A percentile compares a stretch with the other conserved stretches of the same genome.
Conservation (phyloP, 2,329 filamentous ascomycete genomes). For the Cladosporium phlei region DNA sequence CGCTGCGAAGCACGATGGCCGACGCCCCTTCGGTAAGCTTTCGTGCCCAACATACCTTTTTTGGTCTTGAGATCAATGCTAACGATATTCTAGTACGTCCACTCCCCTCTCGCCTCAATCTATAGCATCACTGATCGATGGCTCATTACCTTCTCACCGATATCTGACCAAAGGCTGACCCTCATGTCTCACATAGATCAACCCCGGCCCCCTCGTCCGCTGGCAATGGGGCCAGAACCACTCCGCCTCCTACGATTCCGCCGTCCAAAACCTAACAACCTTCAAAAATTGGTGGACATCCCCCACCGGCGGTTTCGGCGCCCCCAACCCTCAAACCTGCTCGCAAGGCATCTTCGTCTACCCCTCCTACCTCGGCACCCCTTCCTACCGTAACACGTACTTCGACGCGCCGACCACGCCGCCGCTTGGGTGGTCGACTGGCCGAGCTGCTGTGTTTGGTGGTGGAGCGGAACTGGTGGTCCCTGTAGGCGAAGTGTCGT, state of each 20-base stretch:
- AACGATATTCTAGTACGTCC: too few species aligned
- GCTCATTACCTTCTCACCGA: too few species aligned
- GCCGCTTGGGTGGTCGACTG: too few species aligned
- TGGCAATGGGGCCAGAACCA: conserved; percentile 45
- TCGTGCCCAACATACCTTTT: conserved; percentile 45
- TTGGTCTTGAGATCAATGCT: too few species aligned
- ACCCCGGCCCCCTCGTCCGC: conserved; percentile 45
- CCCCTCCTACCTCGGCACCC: conserved; percentile 35
- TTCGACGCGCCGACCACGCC: conserved; percentile 44
- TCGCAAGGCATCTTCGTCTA: conserved; percentile 49
- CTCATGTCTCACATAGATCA: too few species aligned
- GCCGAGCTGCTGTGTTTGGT: conserved; percentile 42
- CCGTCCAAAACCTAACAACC: conserved; percentile 46
- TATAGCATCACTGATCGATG: too few species aligned
- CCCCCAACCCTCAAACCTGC: conserved; percentile 41
- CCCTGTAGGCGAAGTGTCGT: conserved; percentile 38
- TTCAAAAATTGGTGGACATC: conserved; percentile 48
- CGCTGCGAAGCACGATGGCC: conserved; percentile 38
- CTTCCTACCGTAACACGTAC: conserved; percentile 44
- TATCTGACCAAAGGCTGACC: too few species aligned
- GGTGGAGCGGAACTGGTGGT: conserved; percentile 31
- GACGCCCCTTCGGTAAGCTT: conserved; percentile 43
- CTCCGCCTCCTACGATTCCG: conserved; percentile 37
- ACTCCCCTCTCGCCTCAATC: too few species aligned
- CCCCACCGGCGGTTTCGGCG: conserved; percentile 45